Conservation (phyloP, 495 filamentous ascomycete species). For the Podospora bellae-mahoneyi region DNA sequence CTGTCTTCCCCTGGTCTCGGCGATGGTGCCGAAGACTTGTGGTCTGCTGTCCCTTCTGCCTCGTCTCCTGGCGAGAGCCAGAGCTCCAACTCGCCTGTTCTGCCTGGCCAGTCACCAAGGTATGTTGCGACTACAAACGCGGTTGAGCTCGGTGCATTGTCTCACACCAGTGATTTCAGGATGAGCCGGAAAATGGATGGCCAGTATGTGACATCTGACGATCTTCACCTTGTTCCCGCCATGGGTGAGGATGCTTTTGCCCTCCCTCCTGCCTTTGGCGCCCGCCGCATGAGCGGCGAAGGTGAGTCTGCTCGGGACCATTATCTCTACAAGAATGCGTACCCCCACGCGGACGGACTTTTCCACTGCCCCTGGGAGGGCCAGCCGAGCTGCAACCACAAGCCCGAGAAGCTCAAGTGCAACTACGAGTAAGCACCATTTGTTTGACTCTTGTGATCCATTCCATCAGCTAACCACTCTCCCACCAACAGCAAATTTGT, state of each 20-base stretch:
- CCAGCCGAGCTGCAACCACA: constrained; percentile 73
- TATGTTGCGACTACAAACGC: constrained; percentile 35
- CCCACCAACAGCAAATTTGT: constrained; percentile 72
- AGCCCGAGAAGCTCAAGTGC: constrained; percentile 89
- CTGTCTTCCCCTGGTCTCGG: constrained; percentile 46
- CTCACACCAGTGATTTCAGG: constrained; percentile 29
- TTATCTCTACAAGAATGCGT: constrained; percentile 69
- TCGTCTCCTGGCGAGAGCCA: constrained; percentile 45
- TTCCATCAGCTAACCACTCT: constrained; percentile 33
- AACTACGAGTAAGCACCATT: constrained; percentile 78
- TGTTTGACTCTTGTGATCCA: constrained; percentile 11
- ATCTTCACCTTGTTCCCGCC: constrained; percentile 34
- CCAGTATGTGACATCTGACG: constrained; percentile 42
- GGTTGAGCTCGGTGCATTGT: constrained; percentile 16
- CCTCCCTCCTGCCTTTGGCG: constrained; percentile 41
- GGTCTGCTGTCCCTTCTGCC: constrained; percentile 41
- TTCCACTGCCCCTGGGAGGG: constrained; percentile 88
- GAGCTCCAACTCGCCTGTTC: constrained; percentile 43
- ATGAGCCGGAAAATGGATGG: constrained; percentile 32
- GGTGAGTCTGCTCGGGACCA: constrained; percentile 71
- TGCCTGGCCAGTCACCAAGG: constrained; percentile 49
- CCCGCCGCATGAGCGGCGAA: constrained; percentile 47
- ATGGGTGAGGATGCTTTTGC: constrained; percentile 44
- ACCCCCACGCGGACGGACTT: constrained; percentile 64
- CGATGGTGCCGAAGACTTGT: constrained; percentile 47